Conservation (phyloP, 306 rosid species). For the Acacia melanoxylon region DNA sequence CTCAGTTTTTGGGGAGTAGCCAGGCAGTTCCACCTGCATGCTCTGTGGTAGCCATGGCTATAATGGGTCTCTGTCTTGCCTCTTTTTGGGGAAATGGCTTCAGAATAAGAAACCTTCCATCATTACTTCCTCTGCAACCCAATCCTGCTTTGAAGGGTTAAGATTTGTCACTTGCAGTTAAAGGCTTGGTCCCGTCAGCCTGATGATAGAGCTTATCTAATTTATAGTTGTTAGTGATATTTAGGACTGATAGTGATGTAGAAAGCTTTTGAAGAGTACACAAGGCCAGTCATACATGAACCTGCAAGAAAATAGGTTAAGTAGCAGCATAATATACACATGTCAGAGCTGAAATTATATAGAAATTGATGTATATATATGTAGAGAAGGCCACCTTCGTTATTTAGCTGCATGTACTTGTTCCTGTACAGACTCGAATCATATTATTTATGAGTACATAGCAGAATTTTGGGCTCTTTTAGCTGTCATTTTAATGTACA, state of each 20-base stretch:
- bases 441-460: neutral
- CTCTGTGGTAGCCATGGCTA: slow-evolving; percentile 90
- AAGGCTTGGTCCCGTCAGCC: neutral
- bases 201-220: neutral
- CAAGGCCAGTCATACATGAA: slow-evolving; percentile 20
- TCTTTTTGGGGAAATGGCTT: slow-evolving; percentile 90
- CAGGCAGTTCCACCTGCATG: slow-evolving; percentile 98
- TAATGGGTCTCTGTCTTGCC: slow-evolving; percentile 92
- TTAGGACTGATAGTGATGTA: slow-evolving; percentile 26
- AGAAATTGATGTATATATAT: neutral
- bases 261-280: slow-evolving; percentile 26
- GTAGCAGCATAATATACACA: slow-evolving; percentile 18
- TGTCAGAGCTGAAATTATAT: neutral
- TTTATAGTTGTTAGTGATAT: slow-evolving; percentile 9
- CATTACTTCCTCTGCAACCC: slow-evolving; percentile 45
- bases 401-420: slow-evolving; percentile 19
- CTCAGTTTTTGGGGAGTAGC: slow-evolving; percentile 88
- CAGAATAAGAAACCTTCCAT: slow-evolving; percentile 62
- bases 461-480: neutral
- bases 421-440: slow-evolving; percentile 29
- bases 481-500: neutral
- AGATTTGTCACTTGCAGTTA: slow-evolving; percentile 1
- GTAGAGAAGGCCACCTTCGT: neutral
- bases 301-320: slow-evolving; percentile 23
- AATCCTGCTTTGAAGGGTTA: slow-evolving; percentile 43